These are phyloP conservation scores for Globisporangium apiculatum DNA, from an alignment of 352 stramenopile genomes.

Conservation along the genomic window DNA sequence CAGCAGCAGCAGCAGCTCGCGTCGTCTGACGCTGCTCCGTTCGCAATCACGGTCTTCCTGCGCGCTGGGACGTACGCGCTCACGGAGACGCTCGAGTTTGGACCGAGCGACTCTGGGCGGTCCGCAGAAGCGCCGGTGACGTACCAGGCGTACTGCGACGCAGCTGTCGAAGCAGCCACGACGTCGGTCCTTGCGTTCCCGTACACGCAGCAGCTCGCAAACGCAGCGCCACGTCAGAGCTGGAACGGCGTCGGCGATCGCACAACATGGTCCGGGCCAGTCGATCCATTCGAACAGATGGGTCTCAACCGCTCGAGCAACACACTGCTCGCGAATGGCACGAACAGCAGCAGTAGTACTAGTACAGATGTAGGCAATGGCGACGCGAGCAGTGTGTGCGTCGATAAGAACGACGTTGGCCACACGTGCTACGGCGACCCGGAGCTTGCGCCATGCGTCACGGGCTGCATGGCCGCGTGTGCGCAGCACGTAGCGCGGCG, in stretches of 20 bases:
- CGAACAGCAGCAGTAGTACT: no score
- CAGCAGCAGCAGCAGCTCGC: constrained; percentile 19
- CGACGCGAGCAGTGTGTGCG: constrained; percentile 42
- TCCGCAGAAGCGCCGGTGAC: constrained; percentile 27
- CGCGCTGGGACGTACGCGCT: constrained; percentile 50
- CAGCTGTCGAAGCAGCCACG: constrained; percentile 18
- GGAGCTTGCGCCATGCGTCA: constrained; percentile 39
- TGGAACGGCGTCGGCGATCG: constrained; percentile 64
- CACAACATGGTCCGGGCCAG: constrained; percentile 33
- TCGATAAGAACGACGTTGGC: constrained; percentile 46
- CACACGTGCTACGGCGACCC: constrained; percentile 58
- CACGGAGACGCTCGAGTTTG: constrained; percentile 45
- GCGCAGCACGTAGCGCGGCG: constrained; percentile 31
- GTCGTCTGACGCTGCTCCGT: neutral
- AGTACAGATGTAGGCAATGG: neutral
- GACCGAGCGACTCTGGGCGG: constrained; percentile 28
- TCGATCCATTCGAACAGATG: constrained; percentile 57
- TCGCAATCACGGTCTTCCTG: constrained; percentile 52
- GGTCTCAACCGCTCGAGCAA: constrained; percentile 38
- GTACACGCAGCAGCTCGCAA: constrained; percentile 27
- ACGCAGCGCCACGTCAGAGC: constrained; percentile 26
- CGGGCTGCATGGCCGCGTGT: constrained; percentile 51
- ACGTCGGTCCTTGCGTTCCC: constrained; percentile 37
- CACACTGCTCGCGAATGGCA: constrained; percentile 18
- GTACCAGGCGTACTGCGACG: constrained; percentile 70